Evolutionary conservation across 441 rosid species (phyloP), one percentile per base, ranked within the genome.

Genomic region (Flueggea neowawraea): DNA sequence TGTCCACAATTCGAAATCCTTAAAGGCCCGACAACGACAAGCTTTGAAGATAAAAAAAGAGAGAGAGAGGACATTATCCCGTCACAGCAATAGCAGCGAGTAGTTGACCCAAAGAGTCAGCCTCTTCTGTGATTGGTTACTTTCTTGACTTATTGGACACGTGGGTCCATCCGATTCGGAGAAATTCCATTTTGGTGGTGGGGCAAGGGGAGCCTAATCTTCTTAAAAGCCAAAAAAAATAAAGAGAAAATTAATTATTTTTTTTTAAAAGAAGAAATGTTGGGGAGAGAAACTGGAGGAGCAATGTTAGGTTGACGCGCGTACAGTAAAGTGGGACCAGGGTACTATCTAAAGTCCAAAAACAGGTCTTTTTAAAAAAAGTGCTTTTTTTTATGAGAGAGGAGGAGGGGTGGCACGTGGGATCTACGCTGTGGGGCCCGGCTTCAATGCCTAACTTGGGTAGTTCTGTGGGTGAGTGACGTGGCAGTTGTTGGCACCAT

Each of bases 81-180:
- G 12, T 54, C 13, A 13, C 14, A 15, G 10, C 28, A 5, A 6
- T 33, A 58, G 61, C 31, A 57, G 17, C 41, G 36, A 57, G 76
- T 69, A 64, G 82, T 73, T 73, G 70, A 70, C 85, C 62, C 56
- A 44, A 63, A 58, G 70, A 80, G 54, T 66, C 71, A 69, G 64
- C 80, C 84, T 80, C 83, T 77, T 47, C 73, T 69, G 66, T 54
- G 3, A 80, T 87, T 87, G 93, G 90, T 15, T 60, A 32, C 84
- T 77, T 80, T 79, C 81, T 82, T 84, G 87, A 84, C 87, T 55
- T 74, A 33, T 7, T 8, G 31, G 65, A 64, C 80, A 70, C 85
- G 80, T 74, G 82, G 91, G 88, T 0, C 88, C 86, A 75, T 0
- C 6, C 47, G 41, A 67, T 75, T 71, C 74, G 82, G 75, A 75